Conservation (phyloP, 106 monocot genomes). For the Triglochin maritima region DNA sequence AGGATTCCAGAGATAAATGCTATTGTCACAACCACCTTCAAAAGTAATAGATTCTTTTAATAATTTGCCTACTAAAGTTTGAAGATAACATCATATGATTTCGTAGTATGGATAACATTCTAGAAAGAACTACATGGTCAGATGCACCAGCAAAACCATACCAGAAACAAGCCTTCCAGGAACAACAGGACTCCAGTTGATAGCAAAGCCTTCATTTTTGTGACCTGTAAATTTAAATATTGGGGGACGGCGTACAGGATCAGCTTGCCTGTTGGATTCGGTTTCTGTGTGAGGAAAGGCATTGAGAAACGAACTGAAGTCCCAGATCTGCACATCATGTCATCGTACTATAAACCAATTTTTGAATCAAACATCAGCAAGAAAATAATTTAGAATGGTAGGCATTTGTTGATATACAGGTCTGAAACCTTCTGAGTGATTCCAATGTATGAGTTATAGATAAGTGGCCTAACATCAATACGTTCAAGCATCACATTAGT, state of each 20-base stretch:
- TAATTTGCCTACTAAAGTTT: neutral
- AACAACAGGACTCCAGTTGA: conserved; percentile 94
- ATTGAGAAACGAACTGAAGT: conserved; percentile 62
- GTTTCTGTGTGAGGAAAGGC: conserved; percentile 65
- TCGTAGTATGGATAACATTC: no score
- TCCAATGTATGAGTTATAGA: no score
- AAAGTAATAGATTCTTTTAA: conserved; percentile 5
- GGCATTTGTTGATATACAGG: no score
- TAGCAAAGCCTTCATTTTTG: conserved; percentile 82
- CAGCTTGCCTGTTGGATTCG: conserved; percentile 33
- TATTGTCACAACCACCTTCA: conserved; percentile 72
- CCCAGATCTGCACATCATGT: conserved; percentile 59
- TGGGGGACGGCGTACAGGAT: conserved; percentile 40
- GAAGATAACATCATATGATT: no score
- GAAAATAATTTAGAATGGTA: neutral
- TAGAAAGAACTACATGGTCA: no score
- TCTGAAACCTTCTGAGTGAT: no score
- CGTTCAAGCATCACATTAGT: neutral
- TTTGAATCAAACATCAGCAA: neutral
- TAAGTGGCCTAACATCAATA: neutral
- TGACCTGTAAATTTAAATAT: conserved; percentile 64
- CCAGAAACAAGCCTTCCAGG: conserved; percentile 91
- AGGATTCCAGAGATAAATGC: conserved; percentile 91
- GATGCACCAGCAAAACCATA: conserved; percentile 13
- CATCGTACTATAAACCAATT: neutral